Evolutionary conservation across 768 basidiomycete species (phyloP), one percentile per base, ranked within the genome.

Genomic region (Candolleomyces aberdarensis): DNA sequence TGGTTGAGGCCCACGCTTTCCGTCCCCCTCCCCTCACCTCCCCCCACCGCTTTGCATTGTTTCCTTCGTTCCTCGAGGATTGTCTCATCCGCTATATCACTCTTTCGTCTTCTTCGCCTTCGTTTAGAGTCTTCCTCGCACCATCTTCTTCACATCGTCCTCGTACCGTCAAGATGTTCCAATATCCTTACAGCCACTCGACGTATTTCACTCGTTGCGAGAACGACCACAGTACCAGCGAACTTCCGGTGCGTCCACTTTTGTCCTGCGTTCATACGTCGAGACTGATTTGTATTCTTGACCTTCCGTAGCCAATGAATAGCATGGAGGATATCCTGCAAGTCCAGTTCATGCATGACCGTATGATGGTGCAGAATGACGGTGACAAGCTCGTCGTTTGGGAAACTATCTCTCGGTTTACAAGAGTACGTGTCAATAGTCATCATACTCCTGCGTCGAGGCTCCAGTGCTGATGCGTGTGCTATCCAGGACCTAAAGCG

Each of bases 111-210:
- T 26, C 14, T 41, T 36, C 5, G n/a, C 19, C 39, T 20, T 36
- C 17, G 13, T 32, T 14, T 14, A 26, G 3, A 19, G 29, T 11
- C 13, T 13, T 36, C 11, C 36, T 36, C 36, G 36, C 26, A n/a
- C 26, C 26, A 29, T 40, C 22, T 59, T 26, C 14, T 6, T 36
- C 5, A 9, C 19, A 26, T 1, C 5, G 29, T 11, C 11, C 36
- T 36, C 36, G 36, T 26, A 36, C 36, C 36, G 6, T 31, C 39
- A 43, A 46, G 20, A 55, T 60, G 60, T 61, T 61, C 36, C 60
- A 61, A 31, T 61, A 61, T 56, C 60, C 60, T 40, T 61, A 61
- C 47, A 61, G 60, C 54, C 60, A 61, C 40, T 61, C 60, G 15
- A 61, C 60, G 5, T 61, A 61, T 41, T 61, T 61, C 54, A 61